phyloP scores from a whole-genome alignment of 2,329 filamentous ascomycete species.

The Trichoderma sp. region DNA sequence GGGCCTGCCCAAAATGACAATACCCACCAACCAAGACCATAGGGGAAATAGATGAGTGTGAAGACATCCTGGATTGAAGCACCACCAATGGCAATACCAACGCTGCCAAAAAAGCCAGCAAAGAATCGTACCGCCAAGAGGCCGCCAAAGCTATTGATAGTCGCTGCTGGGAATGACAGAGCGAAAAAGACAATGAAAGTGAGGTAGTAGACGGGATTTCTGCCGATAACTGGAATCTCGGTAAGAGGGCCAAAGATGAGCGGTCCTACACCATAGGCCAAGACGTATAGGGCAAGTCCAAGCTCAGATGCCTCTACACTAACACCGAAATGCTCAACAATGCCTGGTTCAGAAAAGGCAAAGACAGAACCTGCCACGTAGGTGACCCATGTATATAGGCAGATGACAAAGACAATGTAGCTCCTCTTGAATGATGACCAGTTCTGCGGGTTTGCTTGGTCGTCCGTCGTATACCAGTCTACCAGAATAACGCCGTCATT shows the following conservation, averaged over 20 bases:
- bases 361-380: not conserved
- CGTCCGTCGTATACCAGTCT: constrained; percentile 20
- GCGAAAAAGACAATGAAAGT: constrained; percentile 9
- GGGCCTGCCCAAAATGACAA: constrained; percentile 38
- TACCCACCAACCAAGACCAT: constrained; percentile 60
- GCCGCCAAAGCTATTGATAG: constrained; percentile 35
- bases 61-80: constrained; percentile 55
- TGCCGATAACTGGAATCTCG: not conserved
- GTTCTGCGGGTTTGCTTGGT: constrained; percentile 19
- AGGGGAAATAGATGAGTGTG: constrained; percentile 54
- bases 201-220: constrained; percentile 1
- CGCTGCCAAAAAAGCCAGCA: constrained; percentile 65
- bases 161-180: not conserved
- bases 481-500: constrained; percentile 17
- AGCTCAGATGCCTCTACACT: constrained; percentile 1
- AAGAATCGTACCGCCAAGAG: constrained; percentile 65
- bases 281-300: constrained; percentile 11
- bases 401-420: constrained; percentile 7
- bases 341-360: not conserved
- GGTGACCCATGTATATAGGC: constrained; percentile 9
- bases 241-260: not conserved
- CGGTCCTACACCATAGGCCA: constrained; percentile 1
- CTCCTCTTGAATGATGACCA: constrained; percentile 11
- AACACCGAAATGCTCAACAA: not conserved
- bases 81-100: constrained; percentile 61